Evolutionary conservation across 108 stramenopile species (phyloP).

Genomic region (Mediolabrus comicus): DNA sequence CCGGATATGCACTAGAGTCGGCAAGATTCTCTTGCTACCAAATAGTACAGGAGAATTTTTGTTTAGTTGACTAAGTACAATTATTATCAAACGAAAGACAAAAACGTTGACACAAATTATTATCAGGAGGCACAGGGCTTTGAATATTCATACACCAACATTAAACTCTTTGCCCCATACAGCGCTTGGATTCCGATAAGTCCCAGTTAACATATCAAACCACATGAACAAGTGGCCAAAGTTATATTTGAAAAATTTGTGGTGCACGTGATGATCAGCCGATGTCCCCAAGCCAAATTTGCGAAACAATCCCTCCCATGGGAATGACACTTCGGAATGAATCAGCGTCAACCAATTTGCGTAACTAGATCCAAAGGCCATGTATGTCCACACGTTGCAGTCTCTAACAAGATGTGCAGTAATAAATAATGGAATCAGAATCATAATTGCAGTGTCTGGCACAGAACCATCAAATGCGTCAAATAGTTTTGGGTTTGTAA

Average conservation of each 20-base stretch:
- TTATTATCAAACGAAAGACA: no score
- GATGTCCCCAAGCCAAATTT: slow-evolving; percentile 83
- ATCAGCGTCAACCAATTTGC: slow-evolving; percentile 90
- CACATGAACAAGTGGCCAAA: slow-evolving; percentile 96
- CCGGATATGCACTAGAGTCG: no score
- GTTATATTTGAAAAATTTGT: slow-evolving; percentile 93
- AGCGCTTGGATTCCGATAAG: slow-evolving; percentile 72
- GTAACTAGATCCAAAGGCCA: slow-evolving; percentile 90
- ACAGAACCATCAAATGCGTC: slow-evolving; percentile 92
- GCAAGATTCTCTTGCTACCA: no score
- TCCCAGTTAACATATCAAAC: slow-evolving; percentile 84
- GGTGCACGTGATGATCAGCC: slow-evolving; percentile 96
- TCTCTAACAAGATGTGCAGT: slow-evolving; percentile 76
- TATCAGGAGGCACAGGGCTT: no score
- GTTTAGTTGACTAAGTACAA: no score
- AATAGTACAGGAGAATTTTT: no score
- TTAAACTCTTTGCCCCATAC: slow-evolving; percentile 72
- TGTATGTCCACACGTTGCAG: slow-evolving; percentile 95
- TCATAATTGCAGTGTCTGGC: slow-evolving; percentile 90
- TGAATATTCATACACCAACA: slow-evolving; percentile 64
- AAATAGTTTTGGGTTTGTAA: slow-evolving; percentile 92
- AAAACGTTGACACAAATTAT: no score
- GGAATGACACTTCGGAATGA: slow-evolving; percentile 86
- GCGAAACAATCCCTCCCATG: slow-evolving; percentile 77
- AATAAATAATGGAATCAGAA: slow-evolving; percentile 82